Evolutionary conservation across 2,329 filamentous ascomycete genomes (phyloP).

Genomic region (Apiospora koreana): DNA sequence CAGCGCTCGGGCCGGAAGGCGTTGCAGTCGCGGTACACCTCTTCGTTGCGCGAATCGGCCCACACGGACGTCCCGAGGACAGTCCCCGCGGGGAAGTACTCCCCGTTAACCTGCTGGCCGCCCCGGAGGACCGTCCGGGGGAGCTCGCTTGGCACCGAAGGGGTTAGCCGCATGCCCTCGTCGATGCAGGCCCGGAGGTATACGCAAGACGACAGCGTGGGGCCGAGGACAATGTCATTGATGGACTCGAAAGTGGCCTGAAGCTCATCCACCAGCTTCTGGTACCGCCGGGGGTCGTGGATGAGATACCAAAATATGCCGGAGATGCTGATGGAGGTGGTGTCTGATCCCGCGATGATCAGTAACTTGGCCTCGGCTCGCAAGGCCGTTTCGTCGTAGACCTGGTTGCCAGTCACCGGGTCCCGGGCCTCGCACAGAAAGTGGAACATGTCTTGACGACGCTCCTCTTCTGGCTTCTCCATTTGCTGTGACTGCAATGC

Average conservation of each 20-base stretch:
- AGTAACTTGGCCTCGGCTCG: conserved; percentile 21
- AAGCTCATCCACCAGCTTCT: neutral
- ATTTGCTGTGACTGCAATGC: conserved; percentile 5
- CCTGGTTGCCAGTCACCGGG: conserved; percentile 17
- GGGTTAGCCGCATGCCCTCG: conserved; percentile 27
- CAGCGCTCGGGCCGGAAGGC: neutral
- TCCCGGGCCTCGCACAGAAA: conserved; percentile 22
- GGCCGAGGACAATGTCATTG: conserved; percentile 1
- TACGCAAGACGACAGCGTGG: conserved; percentile 20
- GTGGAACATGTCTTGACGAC: conserved; percentile 26
- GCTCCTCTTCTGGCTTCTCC: conserved; percentile 18
- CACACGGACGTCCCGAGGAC: neutral
- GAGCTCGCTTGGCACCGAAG: conserved; percentile 18
- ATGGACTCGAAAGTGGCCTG: neutral
- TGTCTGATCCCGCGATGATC: conserved; percentile 27
- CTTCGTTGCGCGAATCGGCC: neutral
- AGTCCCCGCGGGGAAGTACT: neutral
- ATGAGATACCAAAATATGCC: neutral
- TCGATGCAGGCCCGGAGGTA: conserved; percentile 28
- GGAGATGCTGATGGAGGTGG: conserved; percentile 20
- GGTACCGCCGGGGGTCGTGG: neutral
- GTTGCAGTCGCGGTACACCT: neutral
- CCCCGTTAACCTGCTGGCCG: neutral
- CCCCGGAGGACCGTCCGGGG: conserved; percentile 21
- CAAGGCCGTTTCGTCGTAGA: conserved; percentile 20